A percentile compares a stretch with the other conserved stretches of the same genome.
Conservation (phyloP, 371 early-diverging fungal genomes). For the Mucor piriformis region DNA sequence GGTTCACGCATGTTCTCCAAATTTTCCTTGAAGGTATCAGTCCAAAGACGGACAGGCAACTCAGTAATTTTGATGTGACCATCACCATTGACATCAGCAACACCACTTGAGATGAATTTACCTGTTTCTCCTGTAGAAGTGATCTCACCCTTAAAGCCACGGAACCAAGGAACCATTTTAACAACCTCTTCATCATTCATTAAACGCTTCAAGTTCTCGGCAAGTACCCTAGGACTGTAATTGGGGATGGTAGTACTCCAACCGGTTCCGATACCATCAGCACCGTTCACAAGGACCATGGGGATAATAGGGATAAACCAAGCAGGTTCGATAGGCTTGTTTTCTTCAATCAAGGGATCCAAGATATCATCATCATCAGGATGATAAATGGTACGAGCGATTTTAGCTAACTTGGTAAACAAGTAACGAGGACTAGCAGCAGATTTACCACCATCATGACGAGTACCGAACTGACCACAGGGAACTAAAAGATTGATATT, state of each 20-base stretch:
- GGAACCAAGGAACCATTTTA: slow-evolving; percentile 96
- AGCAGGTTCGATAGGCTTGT: slow-evolving; percentile 93
- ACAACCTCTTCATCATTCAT: slow-evolving; percentile 78
- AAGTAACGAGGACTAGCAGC: slow-evolving; percentile 99
- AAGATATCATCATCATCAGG: slow-evolving; percentile 91
- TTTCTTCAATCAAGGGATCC: slow-evolving; percentile 94
- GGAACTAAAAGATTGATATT: slow-evolving; percentile 96
- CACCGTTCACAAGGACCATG: slow-evolving; percentile 97
- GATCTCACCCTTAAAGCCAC: slow-evolving; percentile 89
- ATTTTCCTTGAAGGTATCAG: slow-evolving; percentile 91
- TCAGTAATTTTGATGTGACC: slow-evolving; percentile 90
- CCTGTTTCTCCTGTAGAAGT: slow-evolving; percentile 48
- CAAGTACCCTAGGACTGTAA: slow-evolving; percentile 94
- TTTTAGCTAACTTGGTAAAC: slow-evolving; percentile 78
- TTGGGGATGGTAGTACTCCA: slow-evolving; percentile 87
- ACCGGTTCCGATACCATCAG: slow-evolving; percentile 99
- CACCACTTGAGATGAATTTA: slow-evolving; percentile 79
- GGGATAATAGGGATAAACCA: slow-evolving; percentile 99
- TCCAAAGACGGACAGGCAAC: slow-evolving; percentile 96
- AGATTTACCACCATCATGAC: slow-evolving; percentile 98
- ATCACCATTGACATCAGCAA: slow-evolving; percentile 71
- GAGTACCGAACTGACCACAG: slow-evolving; percentile 97
- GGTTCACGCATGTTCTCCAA: slow-evolving; percentile 67
- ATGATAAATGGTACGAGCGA: slow-evolving; percentile 89
- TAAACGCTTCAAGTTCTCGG: slow-evolving; percentile 85